Conservation (phyloP, 140 eudicot species). For the Flaveria floridana region DNA sequence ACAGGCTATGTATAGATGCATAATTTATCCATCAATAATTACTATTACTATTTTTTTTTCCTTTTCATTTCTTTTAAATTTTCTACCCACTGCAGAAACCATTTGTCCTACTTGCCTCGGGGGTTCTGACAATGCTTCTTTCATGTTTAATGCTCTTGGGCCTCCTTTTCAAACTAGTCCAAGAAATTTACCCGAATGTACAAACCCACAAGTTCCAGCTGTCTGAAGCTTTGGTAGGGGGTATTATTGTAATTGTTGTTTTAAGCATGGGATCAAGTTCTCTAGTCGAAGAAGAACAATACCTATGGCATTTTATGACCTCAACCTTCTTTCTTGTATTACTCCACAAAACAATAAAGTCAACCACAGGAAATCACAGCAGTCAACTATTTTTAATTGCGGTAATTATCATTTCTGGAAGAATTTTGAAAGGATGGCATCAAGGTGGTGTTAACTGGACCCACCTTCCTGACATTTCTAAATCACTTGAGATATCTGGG, state of each 20-base stretch:
- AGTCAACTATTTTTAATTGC: conserved; percentile 37
- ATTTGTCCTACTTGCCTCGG: conserved; percentile 52
- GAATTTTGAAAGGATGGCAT: conserved; percentile 92
- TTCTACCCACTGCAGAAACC: conserved; percentile 68
- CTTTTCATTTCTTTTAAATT: background rate
- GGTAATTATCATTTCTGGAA: conserved; percentile 49
- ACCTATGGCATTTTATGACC: conserved; percentile 80
- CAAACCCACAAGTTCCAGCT: conserved; percentile 46
- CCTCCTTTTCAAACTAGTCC: conserved; percentile 48
- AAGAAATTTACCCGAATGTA: conserved; percentile 35
- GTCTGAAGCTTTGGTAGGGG: conserved; percentile 43
- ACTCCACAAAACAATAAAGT: conserved; percentile 53
- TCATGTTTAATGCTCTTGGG: conserved; percentile 57
- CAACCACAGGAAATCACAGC: conserved; percentile 19
- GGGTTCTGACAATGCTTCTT: conserved; percentile 66
- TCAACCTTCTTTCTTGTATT: conserved; percentile 58
- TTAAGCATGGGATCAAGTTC: conserved; percentile 93
- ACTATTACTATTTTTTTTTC: background rate
- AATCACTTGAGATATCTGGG: conserved; percentile 63
- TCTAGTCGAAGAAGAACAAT: conserved; percentile 92
- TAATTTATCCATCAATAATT: background rate
- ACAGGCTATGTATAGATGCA: background rate
- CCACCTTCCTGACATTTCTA: conserved; percentile 78
- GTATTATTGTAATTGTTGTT: conserved; percentile 45
- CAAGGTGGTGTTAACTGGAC: conserved; percentile 98